These are phyloP conservation scores for Sugiyamaella valdiviana DNA, from an alignment of 805 yeast species.

Conservation along the genomic window DNA sequence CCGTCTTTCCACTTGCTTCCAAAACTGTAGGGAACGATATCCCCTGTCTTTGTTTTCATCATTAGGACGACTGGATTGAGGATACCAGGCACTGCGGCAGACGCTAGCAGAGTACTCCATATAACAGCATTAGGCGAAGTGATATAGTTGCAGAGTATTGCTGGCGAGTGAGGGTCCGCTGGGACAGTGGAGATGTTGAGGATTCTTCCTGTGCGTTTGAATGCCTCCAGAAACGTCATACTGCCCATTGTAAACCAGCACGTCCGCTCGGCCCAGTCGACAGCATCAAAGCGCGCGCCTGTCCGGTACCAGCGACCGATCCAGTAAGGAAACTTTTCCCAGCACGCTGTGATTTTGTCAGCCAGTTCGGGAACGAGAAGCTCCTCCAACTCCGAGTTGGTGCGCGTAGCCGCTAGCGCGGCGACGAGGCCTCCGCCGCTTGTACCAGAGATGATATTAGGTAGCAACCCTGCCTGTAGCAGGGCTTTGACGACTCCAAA, in stretches of 20 bases:
- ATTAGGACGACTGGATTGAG: slow-evolving; percentile 72
- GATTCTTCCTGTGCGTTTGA: slow-evolving; percentile 59
- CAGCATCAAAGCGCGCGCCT: slow-evolving; percentile 72
- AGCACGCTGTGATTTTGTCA: slow-evolving; percentile 60
- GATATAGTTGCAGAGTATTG: slow-evolving; percentile 65
- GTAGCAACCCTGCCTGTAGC: slow-evolving; percentile 58
- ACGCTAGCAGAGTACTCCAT: slow-evolving; percentile 73
- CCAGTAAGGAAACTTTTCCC: slow-evolving; percentile 56
- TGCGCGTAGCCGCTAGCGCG: slow-evolving; percentile 61
- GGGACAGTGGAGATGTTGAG: slow-evolving; percentile 75
- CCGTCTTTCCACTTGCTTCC: slow-evolving; percentile 80
- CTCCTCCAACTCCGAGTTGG: slow-evolving; percentile 55
- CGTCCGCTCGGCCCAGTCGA: slow-evolving; percentile 64
- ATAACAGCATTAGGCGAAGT: slow-evolving; percentile 76
- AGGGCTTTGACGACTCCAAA: slow-evolving; percentile 71
- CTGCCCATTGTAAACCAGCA: slow-evolving; percentile 70
- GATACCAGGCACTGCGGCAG: slow-evolving; percentile 80
- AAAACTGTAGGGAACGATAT: slow-evolving; percentile 59
- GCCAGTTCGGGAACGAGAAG: slow-evolving; percentile 58
- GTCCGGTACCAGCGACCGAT: slow-evolving; percentile 61
- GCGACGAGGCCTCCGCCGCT: slow-evolving; percentile 80
- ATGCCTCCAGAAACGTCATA: slow-evolving; percentile 65
- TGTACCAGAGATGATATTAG: slow-evolving; percentile 67
- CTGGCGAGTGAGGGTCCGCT: slow-evolving; percentile 76
- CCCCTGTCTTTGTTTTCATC: slow-evolving; percentile 48